phyloP scores from a whole-genome alignment of 257 asterid genomes.

The Lavandula angustifolia region DNA sequence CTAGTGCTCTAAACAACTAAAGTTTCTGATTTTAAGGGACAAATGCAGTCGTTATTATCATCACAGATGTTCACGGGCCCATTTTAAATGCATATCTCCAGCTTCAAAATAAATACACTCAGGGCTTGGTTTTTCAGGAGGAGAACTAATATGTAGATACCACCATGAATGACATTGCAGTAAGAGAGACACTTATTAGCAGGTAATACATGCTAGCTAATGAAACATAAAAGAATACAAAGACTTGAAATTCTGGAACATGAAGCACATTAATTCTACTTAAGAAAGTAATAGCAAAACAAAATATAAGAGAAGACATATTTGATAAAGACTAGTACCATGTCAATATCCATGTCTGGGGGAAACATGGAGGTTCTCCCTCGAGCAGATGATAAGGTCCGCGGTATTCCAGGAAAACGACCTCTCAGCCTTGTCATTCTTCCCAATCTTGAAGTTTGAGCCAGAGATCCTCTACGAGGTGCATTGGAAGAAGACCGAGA shows the following conservation, averaged over 20 bases:
- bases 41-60: conserved; percentile 10
- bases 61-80: conserved; percentile 1
- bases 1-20: background rate
- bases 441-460: conserved; percentile 47
- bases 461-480: conserved; percentile 50
- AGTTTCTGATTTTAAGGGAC: conserved; percentile 22
- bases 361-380: conserved; percentile 65
- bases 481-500: conserved; percentile 42
- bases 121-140: conserved; percentile 10
- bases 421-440: conserved; percentile 68
- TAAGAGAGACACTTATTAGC: conserved; percentile 6
- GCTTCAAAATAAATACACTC: background rate
- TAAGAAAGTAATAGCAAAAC: conserved; percentile 5
- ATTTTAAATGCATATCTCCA: conserved; percentile 9
- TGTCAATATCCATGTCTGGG: conserved; percentile 74
- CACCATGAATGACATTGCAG: conserved; percentile 20
- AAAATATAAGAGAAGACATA: conserved; percentile 9
- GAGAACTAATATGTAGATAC: conserved; percentile 9
- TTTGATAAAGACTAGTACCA: conserved; percentile 48
- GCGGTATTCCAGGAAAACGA: conserved; percentile 75
- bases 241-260: background rate
- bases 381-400: conserved; percentile 47
- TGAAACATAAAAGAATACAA: background rate
- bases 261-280: background rate
- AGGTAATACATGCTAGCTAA: conserved; percentile 15